These are phyloP conservation scores for Ascochyta lentis DNA, from an alignment of 2,329 filamentous ascomycete genomes.

Conservation along the genomic window DNA sequence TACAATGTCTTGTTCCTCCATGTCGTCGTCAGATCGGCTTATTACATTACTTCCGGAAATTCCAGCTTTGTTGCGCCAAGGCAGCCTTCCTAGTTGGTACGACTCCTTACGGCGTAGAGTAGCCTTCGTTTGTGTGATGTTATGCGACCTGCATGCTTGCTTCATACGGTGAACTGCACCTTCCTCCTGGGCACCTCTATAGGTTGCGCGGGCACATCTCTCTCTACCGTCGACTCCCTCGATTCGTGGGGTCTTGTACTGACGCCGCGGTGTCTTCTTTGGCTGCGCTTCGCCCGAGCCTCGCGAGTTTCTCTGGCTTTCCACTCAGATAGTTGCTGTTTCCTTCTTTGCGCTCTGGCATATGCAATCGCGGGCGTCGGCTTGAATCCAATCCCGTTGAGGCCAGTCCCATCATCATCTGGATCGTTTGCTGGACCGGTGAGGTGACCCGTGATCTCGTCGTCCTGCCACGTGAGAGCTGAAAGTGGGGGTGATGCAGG, in stretches of 20 bases:
- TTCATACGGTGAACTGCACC: slow-evolving; percentile 45
- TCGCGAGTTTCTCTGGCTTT: slow-evolving; percentile 64
- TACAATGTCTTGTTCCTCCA: slow-evolving; percentile 6
- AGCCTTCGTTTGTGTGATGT: no score
- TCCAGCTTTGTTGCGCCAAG: no score
- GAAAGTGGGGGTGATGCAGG: slow-evolving; percentile 43
- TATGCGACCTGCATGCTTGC: no score
- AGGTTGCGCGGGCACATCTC: slow-evolving; percentile 29
- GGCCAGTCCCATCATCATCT: slow-evolving; percentile 67
- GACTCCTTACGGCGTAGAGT: no score
- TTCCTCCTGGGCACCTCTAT: slow-evolving; percentile 27
- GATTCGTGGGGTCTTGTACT: slow-evolving; percentile 28
- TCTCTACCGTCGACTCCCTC: slow-evolving; percentile 38
- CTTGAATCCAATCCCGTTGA: slow-evolving; percentile 69
- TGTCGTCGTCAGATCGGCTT: slow-evolving; percentile 1
- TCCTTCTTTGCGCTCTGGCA: slow-evolving; percentile 61
- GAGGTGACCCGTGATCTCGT: slow-evolving; percentile 67
- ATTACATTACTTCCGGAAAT: slow-evolving; percentile 5
- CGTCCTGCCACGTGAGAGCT: slow-evolving; percentile 62
- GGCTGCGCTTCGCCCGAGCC: slow-evolving; percentile 63
- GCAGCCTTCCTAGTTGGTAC: no score
- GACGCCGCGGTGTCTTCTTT: slow-evolving; percentile 53
- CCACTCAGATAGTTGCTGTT: slow-evolving; percentile 67
- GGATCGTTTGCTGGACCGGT: slow-evolving; percentile 58
- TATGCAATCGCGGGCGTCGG: slow-evolving; percentile 66